Percentiles rank a stretch among this genome's conserved stretches.
phyloP scores from a whole-genome alignment of 129 eudicot genomes.

The Dittrichia graveolens region DNA sequence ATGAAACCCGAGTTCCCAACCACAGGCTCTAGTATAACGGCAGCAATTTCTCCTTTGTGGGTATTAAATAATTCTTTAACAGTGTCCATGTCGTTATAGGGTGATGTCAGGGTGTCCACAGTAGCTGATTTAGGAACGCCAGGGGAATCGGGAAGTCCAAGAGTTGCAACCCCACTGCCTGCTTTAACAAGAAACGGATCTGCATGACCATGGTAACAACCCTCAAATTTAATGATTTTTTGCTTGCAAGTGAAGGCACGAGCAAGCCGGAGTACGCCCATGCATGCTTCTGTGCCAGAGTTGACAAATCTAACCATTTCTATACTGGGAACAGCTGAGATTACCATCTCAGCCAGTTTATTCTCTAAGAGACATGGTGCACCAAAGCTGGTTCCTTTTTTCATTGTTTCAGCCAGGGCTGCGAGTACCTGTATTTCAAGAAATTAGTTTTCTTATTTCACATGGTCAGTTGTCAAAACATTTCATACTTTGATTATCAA shows the following conservation, averaged over 20 bases:
- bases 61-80: constrained; percentile 55
- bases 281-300: constrained; percentile 98
- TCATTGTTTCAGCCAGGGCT: constrained; percentile 97
- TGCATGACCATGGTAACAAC: constrained; percentile 89
- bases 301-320: constrained; percentile 97
- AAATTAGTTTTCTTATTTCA: background rate
- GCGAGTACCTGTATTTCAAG: constrained; percentile 65
- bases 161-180: constrained; percentile 97
- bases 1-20: constrained; percentile 97
- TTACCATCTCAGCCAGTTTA: constrained; percentile 78
- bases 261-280: constrained; percentile 96
- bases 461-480: background rate
- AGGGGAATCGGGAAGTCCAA: constrained; percentile 96
- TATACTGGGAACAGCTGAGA: constrained; percentile 89
- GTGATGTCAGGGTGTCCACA: constrained; percentile 63
- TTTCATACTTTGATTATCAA: background rate
- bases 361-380: constrained; percentile 98
- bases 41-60: constrained; percentile 84
- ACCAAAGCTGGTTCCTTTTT: constrained; percentile 98
- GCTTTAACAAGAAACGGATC: constrained; percentile 93
- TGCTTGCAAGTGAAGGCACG: constrained; percentile 79
- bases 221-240: constrained; percentile 71
- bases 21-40: constrained; percentile 84
- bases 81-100: constrained; percentile 71
- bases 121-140: constrained; percentile 90